Percentiles rank a stretch among this genome's conserved stretches.
These are phyloP conservation scores for Xylaria arbuscula DNA, from an alignment of 2,329 filamentous ascomycete genomes.

Conservation along the genomic window DNA sequence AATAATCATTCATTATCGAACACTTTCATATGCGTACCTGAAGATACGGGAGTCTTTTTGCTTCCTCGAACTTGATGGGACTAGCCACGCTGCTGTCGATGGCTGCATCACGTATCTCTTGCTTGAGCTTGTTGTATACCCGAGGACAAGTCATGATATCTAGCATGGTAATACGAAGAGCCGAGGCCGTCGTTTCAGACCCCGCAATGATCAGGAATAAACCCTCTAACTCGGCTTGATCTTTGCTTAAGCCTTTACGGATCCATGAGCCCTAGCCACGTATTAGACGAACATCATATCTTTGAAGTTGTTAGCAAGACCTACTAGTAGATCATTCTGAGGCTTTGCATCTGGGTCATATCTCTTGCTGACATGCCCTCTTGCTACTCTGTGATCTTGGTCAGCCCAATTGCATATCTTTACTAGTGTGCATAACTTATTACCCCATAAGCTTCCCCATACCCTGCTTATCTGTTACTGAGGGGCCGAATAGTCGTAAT, in stretches of 20 bases:
- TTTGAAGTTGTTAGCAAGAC: not conserved
- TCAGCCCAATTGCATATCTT: not conserved
- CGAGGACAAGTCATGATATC: constrained; percentile 27
- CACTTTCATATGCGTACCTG: constrained; percentile 38
- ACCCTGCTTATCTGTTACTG: constrained; percentile 49
- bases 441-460: constrained; percentile 48
- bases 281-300: constrained; percentile 2
- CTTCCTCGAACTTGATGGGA: constrained; percentile 27
- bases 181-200: constrained; percentile 26
- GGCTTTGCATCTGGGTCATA: constrained; percentile 26
- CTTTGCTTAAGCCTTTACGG: constrained; percentile 20
- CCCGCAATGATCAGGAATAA: constrained; percentile 28
- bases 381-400: constrained; percentile 14
- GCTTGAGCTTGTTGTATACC: constrained; percentile 30
- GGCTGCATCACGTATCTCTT: constrained; percentile 28
- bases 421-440: constrained; percentile 26
- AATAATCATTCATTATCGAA: not conserved
- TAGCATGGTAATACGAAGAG: constrained; percentile 24
- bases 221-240: constrained; percentile 22
- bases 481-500: constrained; percentile 52
- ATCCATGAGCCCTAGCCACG: constrained; percentile 25
- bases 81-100: not conserved
- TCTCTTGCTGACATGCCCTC: constrained; percentile 11
- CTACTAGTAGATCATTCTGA: constrained; percentile 24
- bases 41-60: constrained; percentile 47